Evolutionary conservation across 2,329 filamentous ascomycete species (phyloP).

Genomic region (Sclerotinia minor): DNA sequence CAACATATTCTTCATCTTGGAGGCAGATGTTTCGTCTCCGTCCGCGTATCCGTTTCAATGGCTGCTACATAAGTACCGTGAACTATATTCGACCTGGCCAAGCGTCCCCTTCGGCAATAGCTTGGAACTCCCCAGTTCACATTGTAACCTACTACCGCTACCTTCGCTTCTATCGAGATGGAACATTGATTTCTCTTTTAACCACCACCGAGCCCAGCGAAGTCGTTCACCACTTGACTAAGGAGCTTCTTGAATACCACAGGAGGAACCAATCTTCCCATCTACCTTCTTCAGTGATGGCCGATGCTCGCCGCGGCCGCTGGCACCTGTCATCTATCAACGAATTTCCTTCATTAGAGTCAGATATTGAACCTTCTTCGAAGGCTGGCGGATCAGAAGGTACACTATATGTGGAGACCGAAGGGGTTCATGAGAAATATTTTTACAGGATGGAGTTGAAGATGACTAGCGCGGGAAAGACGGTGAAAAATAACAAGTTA

Average conservation of each 20-base stretch:
- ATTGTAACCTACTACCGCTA: slow-evolving; percentile 99
- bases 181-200: slow-evolving; percentile 76
- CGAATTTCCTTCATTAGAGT: slow-evolving; percentile 34
- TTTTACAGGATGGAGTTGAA: slow-evolving; percentile 79
- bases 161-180: slow-evolving; percentile 90
- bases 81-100: slow-evolving; percentile 89
- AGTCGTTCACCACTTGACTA: slow-evolving; percentile 80
- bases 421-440: slow-evolving; percentile 77
- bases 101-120: slow-evolving; percentile 65
- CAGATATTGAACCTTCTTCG: slow-evolving; percentile 29
- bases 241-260: slow-evolving; percentile 58
- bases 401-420: slow-evolving; percentile 80
- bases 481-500: slow-evolving; percentile 79
- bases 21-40: slow-evolving; percentile 74
- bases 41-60: slow-evolving; percentile 89
- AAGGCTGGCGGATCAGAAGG: slow-evolving; percentile 52
- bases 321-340: slow-evolving; percentile 56
- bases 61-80: slow-evolving; percentile 93
- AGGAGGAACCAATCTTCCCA: slow-evolving; percentile 41
- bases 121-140: slow-evolving; percentile 81
- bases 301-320: slow-evolving; percentile 63
- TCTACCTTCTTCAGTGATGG: slow-evolving; percentile 57
- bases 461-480: slow-evolving; percentile 63
- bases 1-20: slow-evolving; percentile 55
- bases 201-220: slow-evolving; percentile 81